phyloP scores from a whole-genome alignment of 2,329 filamentous ascomycete genomes.

The Penicillium sp. region DNA sequence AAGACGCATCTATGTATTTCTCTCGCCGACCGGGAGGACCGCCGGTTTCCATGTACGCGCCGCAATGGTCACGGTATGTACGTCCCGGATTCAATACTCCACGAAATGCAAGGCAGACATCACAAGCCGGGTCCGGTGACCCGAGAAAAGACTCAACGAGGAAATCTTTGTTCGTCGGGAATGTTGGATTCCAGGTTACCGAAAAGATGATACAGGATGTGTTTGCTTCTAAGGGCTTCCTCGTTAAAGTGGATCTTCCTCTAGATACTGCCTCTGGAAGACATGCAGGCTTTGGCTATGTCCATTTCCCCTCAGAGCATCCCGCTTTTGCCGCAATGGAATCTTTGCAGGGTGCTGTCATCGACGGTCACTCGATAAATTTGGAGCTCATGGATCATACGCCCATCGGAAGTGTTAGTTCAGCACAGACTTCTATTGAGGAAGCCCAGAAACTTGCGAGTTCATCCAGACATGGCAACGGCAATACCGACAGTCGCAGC shows the following conservation, averaged over 20 bases:
- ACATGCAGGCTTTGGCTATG: slow-evolving; percentile 42
- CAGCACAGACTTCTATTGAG: too few relatives aligned
- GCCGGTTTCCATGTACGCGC: background rate
- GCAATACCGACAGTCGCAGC: slow-evolving; percentile 3
- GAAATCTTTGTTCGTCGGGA: slow-evolving; percentile 40
- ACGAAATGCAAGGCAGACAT: background rate
- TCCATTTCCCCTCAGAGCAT: slow-evolving; percentile 35
- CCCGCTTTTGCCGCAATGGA: slow-evolving; percentile 37
- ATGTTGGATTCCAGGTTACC: slow-evolving; percentile 39
- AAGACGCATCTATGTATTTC: background rate
- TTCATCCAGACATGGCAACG: background rate
- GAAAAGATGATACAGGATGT: slow-evolving; percentile 36
- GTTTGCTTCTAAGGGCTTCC: slow-evolving; percentile 38
- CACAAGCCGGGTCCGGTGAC: background rate
- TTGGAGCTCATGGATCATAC: slow-evolving; percentile 37
- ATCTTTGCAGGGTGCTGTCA: slow-evolving; percentile 35
- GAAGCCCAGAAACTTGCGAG: too few relatives aligned
- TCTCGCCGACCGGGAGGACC: background rate
- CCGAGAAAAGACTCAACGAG: slow-evolving; percentile 9
- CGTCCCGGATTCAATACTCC: background rate
- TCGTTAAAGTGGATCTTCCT: slow-evolving; percentile 36
- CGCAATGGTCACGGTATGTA: background rate
- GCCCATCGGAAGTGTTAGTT: slow-evolving; percentile 21
- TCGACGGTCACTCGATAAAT: slow-evolving; percentile 42
- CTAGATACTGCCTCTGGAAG: slow-evolving; percentile 31